A percentile compares a stretch with the other conserved stretches of the same genome.
Conservation (phyloP, 805 yeast genomes). For the Candida maris region DNA sequence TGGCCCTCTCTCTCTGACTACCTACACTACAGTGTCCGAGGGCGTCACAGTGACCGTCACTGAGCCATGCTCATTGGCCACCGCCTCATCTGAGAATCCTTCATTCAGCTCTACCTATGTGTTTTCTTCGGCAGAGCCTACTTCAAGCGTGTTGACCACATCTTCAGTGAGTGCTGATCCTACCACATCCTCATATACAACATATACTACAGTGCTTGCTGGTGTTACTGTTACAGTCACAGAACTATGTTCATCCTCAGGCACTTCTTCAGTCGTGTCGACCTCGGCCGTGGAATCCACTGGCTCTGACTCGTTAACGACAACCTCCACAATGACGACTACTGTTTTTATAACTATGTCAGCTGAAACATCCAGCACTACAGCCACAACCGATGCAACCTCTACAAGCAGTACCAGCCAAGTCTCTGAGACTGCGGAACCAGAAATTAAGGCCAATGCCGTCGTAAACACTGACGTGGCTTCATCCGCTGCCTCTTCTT, state of each 20-base stretch:
- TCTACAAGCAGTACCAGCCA: conserved; percentile 3
- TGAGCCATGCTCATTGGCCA: conserved; percentile 11
- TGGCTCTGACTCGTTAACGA: conserved; percentile 16
- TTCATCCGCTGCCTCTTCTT: conserved; percentile 4
- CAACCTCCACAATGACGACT: conserved; percentile 19
- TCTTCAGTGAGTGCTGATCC: no score
- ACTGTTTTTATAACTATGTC: conserved; percentile 17
- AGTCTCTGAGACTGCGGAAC: conserved; percentile 5
- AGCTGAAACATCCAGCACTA: conserved; percentile 4
- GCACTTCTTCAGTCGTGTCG: conserved; percentile 7
- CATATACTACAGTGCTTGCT: conserved; percentile 16
- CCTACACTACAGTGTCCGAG: conserved; percentile 16
- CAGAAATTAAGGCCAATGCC: conserved; percentile 10
- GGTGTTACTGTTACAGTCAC: conserved; percentile 22
- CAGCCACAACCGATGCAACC: conserved; percentile 8
- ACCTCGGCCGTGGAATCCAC: conserved; percentile 16
- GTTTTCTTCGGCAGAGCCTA: no score
- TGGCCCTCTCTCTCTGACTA: conserved; percentile 13
- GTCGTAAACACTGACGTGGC: conserved; percentile 6
- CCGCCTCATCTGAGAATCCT: no score
- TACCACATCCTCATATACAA: conserved; percentile 12
- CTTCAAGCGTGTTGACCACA: no score
- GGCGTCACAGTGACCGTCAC: conserved; percentile 22
- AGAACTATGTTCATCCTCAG: conserved; percentile 11
- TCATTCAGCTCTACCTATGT: no score